phyloP scores from a whole-genome alignment of 768 basidiomycete species.

The Mycena filopes region DNA sequence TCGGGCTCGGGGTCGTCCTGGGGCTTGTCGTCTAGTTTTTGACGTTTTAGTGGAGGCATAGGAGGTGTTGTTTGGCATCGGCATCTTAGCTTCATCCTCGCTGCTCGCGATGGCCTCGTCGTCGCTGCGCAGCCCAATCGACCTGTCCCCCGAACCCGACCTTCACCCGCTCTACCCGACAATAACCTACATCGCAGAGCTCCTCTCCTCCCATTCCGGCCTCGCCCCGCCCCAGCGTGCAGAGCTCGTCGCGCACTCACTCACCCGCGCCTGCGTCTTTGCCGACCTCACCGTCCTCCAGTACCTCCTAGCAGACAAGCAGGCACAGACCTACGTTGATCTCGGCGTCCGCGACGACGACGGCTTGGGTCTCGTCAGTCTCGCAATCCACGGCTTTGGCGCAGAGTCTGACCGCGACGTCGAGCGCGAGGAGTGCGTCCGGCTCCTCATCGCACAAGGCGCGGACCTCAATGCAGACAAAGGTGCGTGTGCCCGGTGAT shows the following conservation, averaged over 20 bases:
- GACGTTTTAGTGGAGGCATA: constrained; percentile 68
- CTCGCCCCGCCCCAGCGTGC: constrained; percentile 74
- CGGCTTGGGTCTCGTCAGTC: constrained; percentile 82
- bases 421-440: constrained; percentile 91
- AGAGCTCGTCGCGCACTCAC: constrained; percentile 77
- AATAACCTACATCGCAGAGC: constrained; percentile 65
- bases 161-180: constrained; percentile 83
- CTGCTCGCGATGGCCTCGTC: constrained; percentile 23
- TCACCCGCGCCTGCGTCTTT: constrained; percentile 81
- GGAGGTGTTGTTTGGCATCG: constrained; percentile 19
- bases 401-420: constrained; percentile 85
- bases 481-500: constrained; percentile 53
- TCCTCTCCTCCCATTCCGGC: constrained; percentile 74
- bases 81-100: too few species aligned
- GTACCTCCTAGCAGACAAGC: constrained; percentile 75
- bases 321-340: constrained; percentile 74
- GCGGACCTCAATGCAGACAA: constrained; percentile 76
- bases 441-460: constrained; percentile 82
- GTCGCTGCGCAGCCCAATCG: constrained; percentile 47
- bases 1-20: constrained; percentile 26
- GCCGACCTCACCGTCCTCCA: constrained; percentile 79
- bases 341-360: constrained; percentile 84
- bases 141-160: constrained; percentile 81
- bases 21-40: constrained; percentile 47
- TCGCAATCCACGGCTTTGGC: constrained; percentile 84